Evolutionary conservation across 192 early-diverging fungal genomes (phyloP), one percentile per base, ranked within the genome.

Genomic region (Chytriomyces confervae): DNA sequence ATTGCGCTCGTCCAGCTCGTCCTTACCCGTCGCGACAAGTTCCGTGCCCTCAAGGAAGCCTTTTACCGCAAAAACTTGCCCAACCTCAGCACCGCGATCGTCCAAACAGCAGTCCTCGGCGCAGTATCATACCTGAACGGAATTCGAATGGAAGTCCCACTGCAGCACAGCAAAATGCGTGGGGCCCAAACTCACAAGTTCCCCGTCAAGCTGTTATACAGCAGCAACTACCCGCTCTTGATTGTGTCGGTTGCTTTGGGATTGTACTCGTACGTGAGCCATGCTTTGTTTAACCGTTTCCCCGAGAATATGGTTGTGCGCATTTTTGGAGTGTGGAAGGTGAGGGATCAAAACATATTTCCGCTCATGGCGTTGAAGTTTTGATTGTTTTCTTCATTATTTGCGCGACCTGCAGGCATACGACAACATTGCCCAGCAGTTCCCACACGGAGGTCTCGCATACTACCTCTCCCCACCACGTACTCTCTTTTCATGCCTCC

Each of bases 161-260:
- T 97, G 82, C 95, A 95, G 84, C 95, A 94, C 29, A 92, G 90
- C 57, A 84, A 90, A 64, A 86, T 91, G 83, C 94, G 95, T 82
- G 36, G 36, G 0, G 95, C 94, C 64, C 95, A 97, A 79, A 90
- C 89, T 68, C 94, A 93, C 36, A 89, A 94, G 69, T 97, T 94
- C 86, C 96, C 95, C 48, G 90, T 97, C 90, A 97, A 97, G 90
- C 86, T 97, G 47, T 95, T 97, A 82, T 96, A 97, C 87, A 96
- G 95, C 36, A 95, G 95, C 75, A 94, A 94, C 85, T 94, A 95
- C 94, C 93, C 95, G 46, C 94, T 97, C 76, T 93, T 97, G 93
- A 89, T 95, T 71, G 95, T 96, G 82, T 93, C 93, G 44, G 92
- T 95, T 51, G 83, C 95, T 80, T 90, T 95, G 20, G 95, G 94